Evolutionary conservation across 1,139 yeast genomes (phyloP), one percentile per base, ranked within the genome.

Genomic region (Yamadazyma buinensis): DNA sequence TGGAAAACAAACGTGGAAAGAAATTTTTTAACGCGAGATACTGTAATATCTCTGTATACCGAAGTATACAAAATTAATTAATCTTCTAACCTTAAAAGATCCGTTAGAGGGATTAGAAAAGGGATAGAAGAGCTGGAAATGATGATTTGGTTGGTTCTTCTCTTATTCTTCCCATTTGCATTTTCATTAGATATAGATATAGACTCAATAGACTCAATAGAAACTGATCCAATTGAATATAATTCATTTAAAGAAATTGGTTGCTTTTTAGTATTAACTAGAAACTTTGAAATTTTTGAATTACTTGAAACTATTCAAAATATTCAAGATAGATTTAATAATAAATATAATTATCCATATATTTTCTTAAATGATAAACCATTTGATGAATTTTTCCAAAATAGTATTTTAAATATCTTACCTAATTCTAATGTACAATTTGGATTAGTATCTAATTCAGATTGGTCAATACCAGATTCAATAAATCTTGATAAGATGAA

Each of bases 261-360:
- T 3, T 32, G 36, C 1, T 77, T 86, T 47, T 79, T 85, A 37
- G 74, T 88, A 8, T 59, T 87, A 37, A 90, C 85, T 26, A 67
- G 94, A 43, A 84, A 86, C 55, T 54, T 64, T 11, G 95, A 87
- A 46, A 53, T 85, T 23, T 67, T 67, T 54, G 73, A 67, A 6
- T 59, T 85, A 36, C 54, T 81, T 13, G 69, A 65, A 33, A 76
- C 94, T 5, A 77, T 86, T 30, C 70, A 75, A 36, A 66, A 74
- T 33, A 73, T 84, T 24, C 90, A 86, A 59, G 80, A 76, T 49
- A 68, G 92, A 31, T 86, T 85, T 62, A 85, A 86, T 59, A 51
- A 62, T 23, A 60, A 72, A 36, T 82, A 57, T 55, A 43, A 56
- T 35, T 61, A 64, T 39, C 68, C 64, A 37, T 64, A 54, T 49